Evolutionary conservation across 2,329 filamentous ascomycete genomes (phyloP).

Genomic region (Aspergillus ochraceus): DNA sequence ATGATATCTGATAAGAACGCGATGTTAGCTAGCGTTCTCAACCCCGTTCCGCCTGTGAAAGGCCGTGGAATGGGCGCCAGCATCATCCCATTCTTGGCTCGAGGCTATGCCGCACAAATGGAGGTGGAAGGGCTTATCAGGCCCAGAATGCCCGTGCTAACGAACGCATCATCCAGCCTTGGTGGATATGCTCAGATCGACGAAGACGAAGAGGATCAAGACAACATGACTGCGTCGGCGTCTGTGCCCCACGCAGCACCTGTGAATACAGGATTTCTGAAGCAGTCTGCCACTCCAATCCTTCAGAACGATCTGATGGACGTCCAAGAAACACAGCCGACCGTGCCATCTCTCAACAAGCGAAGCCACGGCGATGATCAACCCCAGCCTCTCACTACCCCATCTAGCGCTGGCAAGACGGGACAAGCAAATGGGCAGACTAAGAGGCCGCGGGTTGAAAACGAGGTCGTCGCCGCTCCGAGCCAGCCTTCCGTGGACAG

Average conservation of each 20-base stretch:
- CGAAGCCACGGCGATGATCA: slow-evolving; percentile 30
- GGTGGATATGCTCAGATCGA: slow-evolving; percentile 26
- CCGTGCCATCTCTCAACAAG: slow-evolving; percentile 23
- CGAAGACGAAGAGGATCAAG: slow-evolving; percentile 33
- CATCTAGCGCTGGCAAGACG: neutral
- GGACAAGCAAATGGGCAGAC: slow-evolving; percentile 17
- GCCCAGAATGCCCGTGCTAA: slow-evolving; percentile 52
- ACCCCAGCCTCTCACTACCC: slow-evolving; percentile 4
- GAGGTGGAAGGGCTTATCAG: slow-evolving; percentile 69
- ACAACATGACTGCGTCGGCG: slow-evolving; percentile 23
- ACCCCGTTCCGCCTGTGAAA: slow-evolving; percentile 67
- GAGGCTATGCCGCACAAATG: slow-evolving; percentile 62
- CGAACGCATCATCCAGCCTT: slow-evolving; percentile 28
- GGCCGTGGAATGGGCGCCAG: slow-evolving; percentile 65
- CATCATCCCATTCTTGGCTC: slow-evolving; percentile 75
- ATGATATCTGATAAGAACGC: slow-evolving; percentile 67
- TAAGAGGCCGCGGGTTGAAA: slow-evolving; percentile 36
- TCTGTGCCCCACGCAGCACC: slow-evolving; percentile 14
- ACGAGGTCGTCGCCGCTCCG: slow-evolving; percentile 7
- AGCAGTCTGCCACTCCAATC: slow-evolving; percentile 15
- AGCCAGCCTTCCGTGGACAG: slow-evolving; percentile 10
- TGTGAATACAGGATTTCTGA: slow-evolving; percentile 26
- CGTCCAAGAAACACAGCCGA: slow-evolving; percentile 11
- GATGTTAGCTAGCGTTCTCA: slow-evolving; percentile 79
- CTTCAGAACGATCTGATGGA: slow-evolving; percentile 15